Base-by-base conservation (phyloP, 73 alveolate species). In the Paramecium primaurelia region DNA sequence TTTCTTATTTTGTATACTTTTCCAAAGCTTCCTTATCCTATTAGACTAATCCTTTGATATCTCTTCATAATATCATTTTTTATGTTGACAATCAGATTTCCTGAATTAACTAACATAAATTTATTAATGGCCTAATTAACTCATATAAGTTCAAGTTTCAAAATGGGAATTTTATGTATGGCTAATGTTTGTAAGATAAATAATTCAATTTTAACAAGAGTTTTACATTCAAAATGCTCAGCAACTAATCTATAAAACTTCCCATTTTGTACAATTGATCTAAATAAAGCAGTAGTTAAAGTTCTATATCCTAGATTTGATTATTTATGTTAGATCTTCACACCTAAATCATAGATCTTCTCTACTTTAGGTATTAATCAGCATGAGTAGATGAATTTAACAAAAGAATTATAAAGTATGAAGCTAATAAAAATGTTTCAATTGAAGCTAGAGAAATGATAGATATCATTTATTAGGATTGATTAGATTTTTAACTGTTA, bases 241-340 rank as follows among this genome's bases (percentile, higher is more conserved):
- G 92, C 54, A 89, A 73, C 49, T 28, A 73, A 47, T 58, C 68
- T 30, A 99, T 98, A 98, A 92, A 98, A 98, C 96, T 97, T 93
- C 93, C 99, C 99, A 36, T 98, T 98, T 95, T 97, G 99, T 95
- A 98, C 99, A 25, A 98, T 97, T 42, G 99, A 98, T 86, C 99
- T 99, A 30, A 97, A 98, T 84, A 91, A 93, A 28, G 99, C 99
- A 25, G 97, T 96, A 92, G 98, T 97, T 84, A 94, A 92, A 47
- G 98, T 98, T 58, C 99, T 99, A 3, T 99, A 98, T 80, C 94
- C 94, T 5, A 94, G 99, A 85, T 98, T 96, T 86, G 98, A 98
- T 69, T 94, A 95, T 75, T 89, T 98, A 18, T 75, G 75, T 18
- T 28, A 64, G 8, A 49, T 59, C 16, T 88, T 88, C 37, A 88